Percentiles rank a stretch among this genome's conserved stretches.
These are phyloP conservation scores for Schizosaccharomyces lindneri DNA, from an alignment of 805 yeast species.

Conservation along the genomic window DNA sequence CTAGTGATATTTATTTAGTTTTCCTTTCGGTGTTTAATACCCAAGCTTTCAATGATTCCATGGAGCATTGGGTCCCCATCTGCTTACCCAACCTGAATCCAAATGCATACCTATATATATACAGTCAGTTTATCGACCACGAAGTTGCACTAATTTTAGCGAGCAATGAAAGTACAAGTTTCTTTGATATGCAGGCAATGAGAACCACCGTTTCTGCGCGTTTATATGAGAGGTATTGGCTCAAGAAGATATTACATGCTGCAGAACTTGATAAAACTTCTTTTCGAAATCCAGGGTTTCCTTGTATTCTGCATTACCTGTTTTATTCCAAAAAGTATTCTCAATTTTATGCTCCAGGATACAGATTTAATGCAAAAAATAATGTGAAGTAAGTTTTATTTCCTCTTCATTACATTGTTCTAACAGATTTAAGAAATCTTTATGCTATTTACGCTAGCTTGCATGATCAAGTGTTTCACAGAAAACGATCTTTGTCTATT, in stretches of 20 bases:
- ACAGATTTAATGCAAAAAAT: neutral
- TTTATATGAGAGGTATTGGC: neutral
- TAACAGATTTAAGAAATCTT: neutral
- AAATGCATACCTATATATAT: neutral
- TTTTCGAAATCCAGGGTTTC: neutral
- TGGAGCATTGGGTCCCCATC: neutral
- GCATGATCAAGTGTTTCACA: neutral
- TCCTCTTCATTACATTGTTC: neutral
- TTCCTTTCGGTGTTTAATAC: neutral
- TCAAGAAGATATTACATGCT: neutral
- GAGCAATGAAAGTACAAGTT: neutral
- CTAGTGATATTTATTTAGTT: neutral
- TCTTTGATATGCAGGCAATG: neutral
- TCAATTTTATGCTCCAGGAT: neutral
- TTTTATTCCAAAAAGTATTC: neutral
- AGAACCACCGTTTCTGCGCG: neutral
- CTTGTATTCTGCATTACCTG: neutral
- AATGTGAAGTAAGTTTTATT: neutral
- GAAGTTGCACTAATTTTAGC: neutral
- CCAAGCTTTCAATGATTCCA: neutral
- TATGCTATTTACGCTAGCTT: neutral
- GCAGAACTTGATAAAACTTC: neutral
- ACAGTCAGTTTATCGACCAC: neutral
- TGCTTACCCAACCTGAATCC: neutral
- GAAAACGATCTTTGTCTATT: neutral